These are phyloP conservation scores for Musa schizocarpa DNA, from an alignment of 176 grass and related monocot species.

Conservation along the genomic window DNA sequence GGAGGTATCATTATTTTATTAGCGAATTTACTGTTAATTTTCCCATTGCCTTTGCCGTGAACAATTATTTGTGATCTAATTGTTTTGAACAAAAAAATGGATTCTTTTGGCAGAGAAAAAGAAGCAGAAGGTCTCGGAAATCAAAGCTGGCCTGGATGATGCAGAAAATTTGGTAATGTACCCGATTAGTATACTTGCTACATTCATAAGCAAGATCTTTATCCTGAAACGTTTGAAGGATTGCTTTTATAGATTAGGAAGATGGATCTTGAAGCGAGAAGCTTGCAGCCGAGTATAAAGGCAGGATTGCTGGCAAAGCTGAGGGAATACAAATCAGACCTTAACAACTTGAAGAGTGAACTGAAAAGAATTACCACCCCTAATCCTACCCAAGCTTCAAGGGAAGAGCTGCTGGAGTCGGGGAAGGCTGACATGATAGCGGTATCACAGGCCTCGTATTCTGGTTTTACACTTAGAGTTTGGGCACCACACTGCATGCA, in stretches of 20 bases:
- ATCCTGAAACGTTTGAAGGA: neutral
- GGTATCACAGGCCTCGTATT: conserved; percentile 22
- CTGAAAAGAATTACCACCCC: conserved; percentile 54
- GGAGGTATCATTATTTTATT: conserved; percentile 33
- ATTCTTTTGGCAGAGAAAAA: conserved; percentile 38
- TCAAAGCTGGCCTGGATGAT: conserved; percentile 69
- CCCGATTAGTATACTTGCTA: neutral
- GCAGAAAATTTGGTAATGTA: conserved; percentile 62
- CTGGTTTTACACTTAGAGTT: neutral
- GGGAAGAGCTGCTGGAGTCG: conserved; percentile 77
- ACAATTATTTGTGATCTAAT: neutral
- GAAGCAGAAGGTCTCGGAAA: conserved; percentile 69
- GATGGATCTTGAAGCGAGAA: conserved; percentile 97
- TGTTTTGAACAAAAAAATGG: neutral
- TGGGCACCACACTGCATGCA: neutral
- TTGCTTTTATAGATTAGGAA: conserved; percentile 47
- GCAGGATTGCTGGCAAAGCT: conserved; percentile 72
- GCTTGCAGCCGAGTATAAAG: conserved; percentile 63
- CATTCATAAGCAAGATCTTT: neutral
- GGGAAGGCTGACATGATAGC: conserved; percentile 71
- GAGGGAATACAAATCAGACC: conserved; percentile 90
- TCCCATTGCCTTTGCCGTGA: neutral
- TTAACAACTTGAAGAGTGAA: conserved; percentile 75
- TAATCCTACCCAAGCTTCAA: conserved; percentile 52
- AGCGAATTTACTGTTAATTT: neutral